phyloP scores from a whole-genome alignment of 192 early-diverging fungal genomes.

The Lobulomyces angularis region DNA sequence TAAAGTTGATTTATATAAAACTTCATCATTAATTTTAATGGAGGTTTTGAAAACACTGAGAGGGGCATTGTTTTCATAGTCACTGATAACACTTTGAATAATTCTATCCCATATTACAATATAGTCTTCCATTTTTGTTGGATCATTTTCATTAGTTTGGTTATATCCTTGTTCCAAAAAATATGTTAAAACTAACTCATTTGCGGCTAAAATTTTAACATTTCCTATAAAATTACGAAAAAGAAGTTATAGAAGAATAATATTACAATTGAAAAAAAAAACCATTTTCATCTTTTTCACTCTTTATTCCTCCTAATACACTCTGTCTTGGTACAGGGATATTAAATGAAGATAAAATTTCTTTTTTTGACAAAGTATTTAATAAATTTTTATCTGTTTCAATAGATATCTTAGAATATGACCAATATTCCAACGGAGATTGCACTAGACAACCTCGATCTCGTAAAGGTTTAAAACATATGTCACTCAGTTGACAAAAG shows the following conservation, averaged over 20 bases:
- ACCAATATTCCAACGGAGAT: slow-evolving; percentile 43
- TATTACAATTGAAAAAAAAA: not conserved
- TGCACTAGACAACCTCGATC: slow-evolving; percentile 37
- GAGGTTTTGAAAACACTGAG: not conserved
- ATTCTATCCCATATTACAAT: slow-evolving; percentile 30
- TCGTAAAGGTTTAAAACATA: slow-evolving; percentile 12
- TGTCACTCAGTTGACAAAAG: slow-evolving; percentile 8
- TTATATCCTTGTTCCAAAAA: slow-evolving; percentile 25
- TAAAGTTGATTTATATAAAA: not conserved
- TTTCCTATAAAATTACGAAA: no score
- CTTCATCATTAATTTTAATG: no score
- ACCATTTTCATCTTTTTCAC: not conserved
- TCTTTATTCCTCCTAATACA: slow-evolving; percentile 18
- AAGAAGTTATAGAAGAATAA: no score
- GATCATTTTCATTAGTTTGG: no score
- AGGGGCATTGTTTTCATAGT: not conserved
- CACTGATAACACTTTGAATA: slow-evolving; percentile 13
- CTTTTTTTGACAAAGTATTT: slow-evolving; percentile 14
- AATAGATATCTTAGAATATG: slow-evolving; percentile 5
- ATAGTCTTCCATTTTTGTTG: not conserved
- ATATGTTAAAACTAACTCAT: slow-evolving; percentile 43
- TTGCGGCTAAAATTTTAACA: no score
- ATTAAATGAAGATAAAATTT: slow-evolving; percentile 16
- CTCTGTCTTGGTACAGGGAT: slow-evolving; percentile 20
- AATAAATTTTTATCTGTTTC: slow-evolving; percentile 15